Percentiles rank a stretch among this genome's conserved stretches.
These are phyloP conservation scores for Sporothrix protearum DNA, from an alignment of 2,329 filamentous ascomycete species.

Conservation along the genomic window DNA sequence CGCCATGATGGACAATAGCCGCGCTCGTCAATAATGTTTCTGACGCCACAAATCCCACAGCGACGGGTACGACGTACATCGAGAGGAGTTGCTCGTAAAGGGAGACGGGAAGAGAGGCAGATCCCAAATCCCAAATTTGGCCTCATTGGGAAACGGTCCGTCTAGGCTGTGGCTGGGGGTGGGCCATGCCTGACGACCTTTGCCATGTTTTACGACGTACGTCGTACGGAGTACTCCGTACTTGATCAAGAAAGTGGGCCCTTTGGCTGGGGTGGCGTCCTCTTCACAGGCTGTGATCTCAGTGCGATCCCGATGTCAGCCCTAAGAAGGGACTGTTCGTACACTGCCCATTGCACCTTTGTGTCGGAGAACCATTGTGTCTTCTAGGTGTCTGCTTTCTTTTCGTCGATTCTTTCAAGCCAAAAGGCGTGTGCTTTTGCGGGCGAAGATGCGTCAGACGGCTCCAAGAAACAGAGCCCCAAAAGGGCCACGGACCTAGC, in stretches of 20 bases:
- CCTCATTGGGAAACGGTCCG: not conserved
- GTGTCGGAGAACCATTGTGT: not conserved
- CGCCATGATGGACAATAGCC: not conserved
- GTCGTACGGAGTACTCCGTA: too few relatives aligned
- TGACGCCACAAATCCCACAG: not conserved
- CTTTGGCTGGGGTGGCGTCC: not conserved
- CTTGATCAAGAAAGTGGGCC: not conserved
- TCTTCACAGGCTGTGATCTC: not conserved
- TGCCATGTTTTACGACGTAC: not conserved
- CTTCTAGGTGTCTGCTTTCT: not conserved
- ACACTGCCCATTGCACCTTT: not conserved
- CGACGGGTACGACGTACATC: not conserved
- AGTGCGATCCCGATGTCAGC: conserved; percentile 3
- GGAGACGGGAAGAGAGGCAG: not conserved
- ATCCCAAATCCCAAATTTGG: not conserved
- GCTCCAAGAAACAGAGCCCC: not conserved
- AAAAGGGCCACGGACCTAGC: not conserved
- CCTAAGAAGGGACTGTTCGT: not conserved
- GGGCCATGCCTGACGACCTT: not conserved
- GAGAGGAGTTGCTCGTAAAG: conserved; percentile 17
- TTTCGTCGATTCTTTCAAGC: not conserved
- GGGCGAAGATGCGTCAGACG: not conserved
- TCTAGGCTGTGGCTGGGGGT: conserved; percentile 4
- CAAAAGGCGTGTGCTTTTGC: not conserved
- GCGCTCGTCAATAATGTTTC: not conserved